Evolutionary conservation across 2,329 filamentous ascomycete species (phyloP), one percentile per base, ranked within the genome.

Genomic region (Aspergillus pseudoterreus): DNA sequence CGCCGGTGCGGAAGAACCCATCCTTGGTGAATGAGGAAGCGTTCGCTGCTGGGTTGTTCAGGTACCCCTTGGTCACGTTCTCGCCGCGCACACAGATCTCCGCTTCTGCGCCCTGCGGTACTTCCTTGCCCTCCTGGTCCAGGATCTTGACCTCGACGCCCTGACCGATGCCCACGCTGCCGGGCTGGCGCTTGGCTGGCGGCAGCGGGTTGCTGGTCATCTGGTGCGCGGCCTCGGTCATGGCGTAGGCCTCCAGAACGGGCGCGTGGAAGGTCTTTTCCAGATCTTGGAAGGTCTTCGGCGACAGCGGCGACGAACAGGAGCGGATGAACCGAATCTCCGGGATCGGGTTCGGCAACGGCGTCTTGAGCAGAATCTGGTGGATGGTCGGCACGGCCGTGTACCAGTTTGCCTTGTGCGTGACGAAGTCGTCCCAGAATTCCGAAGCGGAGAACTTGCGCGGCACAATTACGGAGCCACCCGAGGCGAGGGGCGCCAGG

Each of bases 361-460:
- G 83, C 59, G 81, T 84, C 73, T 87, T 89, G 52, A 95, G 82
- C 4, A 95, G 78, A 63, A 95, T 92, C 66, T 94, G 90, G 71
- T 95, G 90, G 67, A 95, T 95, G 0, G 90, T 95, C 1, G 90
- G 90, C n/a, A 94, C 90, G 1, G 90, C 90, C 0, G 90, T 94
- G 73, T 94, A 95, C 90, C 90, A 95, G 69, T 90, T 95, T 22
- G 90, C 90, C 57, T 83, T 78, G 75, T 91, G 79, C 5, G 79
- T 76, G 59, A 78, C 78, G 63, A 94, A 94, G 68, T 94, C 86
- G 21, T 72, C 70, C 90, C 90, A 95, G 73, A 95, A 95, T 17
- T 88, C 85, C 1, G 82, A 81, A 8, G 90, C 89, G 4, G 88
- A 92, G 79, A 95, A 95, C 64, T 85, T 87, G 48, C 78, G 63